phyloP scores from a whole-genome alignment of 2,329 filamentous ascomycete genomes.

The Paecilomyces niveus region DNA sequence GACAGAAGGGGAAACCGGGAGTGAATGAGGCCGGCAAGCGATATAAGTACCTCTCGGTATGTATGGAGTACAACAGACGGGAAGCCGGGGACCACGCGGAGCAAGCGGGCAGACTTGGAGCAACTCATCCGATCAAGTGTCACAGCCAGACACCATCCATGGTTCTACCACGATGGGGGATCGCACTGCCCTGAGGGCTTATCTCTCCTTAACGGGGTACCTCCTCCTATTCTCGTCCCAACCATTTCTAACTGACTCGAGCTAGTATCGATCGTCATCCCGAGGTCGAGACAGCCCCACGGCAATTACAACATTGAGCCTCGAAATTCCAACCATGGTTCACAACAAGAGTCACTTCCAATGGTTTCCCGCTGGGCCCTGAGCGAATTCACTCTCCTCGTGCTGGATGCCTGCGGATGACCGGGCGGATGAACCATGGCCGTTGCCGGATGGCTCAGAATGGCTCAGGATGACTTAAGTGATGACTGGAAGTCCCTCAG shows the following conservation, averaged over 20 bases:
- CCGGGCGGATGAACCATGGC: not conserved
- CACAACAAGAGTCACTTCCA: not conserved
- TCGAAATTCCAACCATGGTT: not conserved
- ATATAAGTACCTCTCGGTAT: not conserved
- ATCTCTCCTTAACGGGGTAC: not conserved
- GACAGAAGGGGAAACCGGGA: not conserved
- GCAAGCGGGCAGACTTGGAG: not conserved
- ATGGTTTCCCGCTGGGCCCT: not conserved
- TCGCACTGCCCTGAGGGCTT: not conserved
- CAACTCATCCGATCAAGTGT: not conserved
- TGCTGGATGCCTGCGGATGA: not conserved
- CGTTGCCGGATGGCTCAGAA: not conserved
- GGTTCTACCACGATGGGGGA: not conserved
- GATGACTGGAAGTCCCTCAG: not conserved
- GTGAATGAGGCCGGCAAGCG: not conserved
- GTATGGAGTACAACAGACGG: not conserved
- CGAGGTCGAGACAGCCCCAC: not conserved
- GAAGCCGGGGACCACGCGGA: not conserved
- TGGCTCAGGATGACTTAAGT: not conserved
- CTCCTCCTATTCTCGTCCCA: not conserved
- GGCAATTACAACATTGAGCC: not conserved
- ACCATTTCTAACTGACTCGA: not conserved
- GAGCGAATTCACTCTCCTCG: not conserved
- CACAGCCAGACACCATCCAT: not conserved
- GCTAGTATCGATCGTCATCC: not conserved